phyloP scores from a whole-genome alignment of 2,329 filamentous ascomycete species.

The Rugonectria rugulosa region DNA sequence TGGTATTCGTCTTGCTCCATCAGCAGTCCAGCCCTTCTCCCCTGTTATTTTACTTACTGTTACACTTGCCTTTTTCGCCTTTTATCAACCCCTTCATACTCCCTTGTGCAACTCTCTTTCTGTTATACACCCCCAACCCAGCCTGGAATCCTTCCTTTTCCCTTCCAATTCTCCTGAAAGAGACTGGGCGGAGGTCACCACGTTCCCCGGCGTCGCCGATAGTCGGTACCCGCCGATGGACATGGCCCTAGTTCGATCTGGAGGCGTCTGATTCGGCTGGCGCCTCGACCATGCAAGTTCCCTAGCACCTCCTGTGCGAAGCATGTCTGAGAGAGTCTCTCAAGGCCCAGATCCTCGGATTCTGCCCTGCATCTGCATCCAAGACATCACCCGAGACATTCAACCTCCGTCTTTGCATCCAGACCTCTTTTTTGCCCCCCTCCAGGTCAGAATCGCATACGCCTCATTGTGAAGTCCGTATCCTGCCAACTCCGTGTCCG shows the following conservation, averaged over 20 bases:
- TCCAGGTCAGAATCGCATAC: slow-evolving; percentile 1
- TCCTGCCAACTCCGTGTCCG: slow-evolving; percentile 5
- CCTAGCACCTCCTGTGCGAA: background rate
- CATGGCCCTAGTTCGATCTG: slow-evolving; percentile 11
- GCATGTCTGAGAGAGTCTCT: slow-evolving; percentile 10
- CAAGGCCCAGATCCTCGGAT: slow-evolving; percentile 22
- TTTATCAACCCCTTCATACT: background rate
- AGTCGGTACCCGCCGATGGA: slow-evolving; percentile 9
- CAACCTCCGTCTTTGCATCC: background rate
- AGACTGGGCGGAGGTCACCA: slow-evolving; percentile 4
- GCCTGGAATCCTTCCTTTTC: background rate
- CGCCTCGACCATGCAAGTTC: slow-evolving; percentile 3
- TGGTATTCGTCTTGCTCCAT: no score
- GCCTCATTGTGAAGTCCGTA: background rate
- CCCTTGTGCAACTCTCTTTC: background rate
- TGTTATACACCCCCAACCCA: no score
- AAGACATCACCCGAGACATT: background rate
- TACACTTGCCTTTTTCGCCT: background rate
- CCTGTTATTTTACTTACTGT: background rate
- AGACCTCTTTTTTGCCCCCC: background rate
- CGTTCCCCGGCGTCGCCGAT: slow-evolving; percentile 19
- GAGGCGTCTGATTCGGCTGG: slow-evolving; percentile 11
- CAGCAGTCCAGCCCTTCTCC: no score
- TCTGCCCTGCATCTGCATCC: slow-evolving; percentile 16
- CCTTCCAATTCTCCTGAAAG: background rate